Base-by-base conservation (phyloP, 306 rosid genomes). In the Vigna reflexopilosa region DNA sequence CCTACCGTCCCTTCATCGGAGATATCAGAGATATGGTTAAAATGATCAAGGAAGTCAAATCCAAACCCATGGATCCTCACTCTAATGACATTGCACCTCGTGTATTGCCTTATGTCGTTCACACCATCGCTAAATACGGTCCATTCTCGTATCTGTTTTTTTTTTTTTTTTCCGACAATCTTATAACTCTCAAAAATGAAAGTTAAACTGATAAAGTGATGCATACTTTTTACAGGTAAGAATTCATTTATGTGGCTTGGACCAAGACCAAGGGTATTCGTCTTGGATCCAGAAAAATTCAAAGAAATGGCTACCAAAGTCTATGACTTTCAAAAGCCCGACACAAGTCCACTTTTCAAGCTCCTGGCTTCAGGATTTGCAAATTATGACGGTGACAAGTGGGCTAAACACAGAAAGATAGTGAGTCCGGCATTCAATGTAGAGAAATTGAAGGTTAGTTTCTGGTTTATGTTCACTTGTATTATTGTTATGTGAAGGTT, bases 231-330 rank as follows among this genome's bases (percentile, higher is more conserved):
- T 30, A 30, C 79, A 80, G 86, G 86, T 45, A 82, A 77, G 71
- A 72, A 51, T 56, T 82, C 86, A 36, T 82, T 82, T 48, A 82
- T 82, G 86, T 82, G 86, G 86, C 82, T 82, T 45, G 86, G 86
- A 22, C 86, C 86, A 56, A 77, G 34, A 72, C 82, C 86, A 4
- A 77, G 86, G 76, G 0, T 82, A 32, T 82, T 82, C 79, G 38
- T 82, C 36, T 71, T 72, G 86, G 86, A 82, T 45, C 86, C 86
- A 2, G 86, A 77, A 65, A 77, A 77, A 66, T 34, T 82, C 62
- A 82, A 65, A 67, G 86, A 82, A 72, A 82, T 82, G 9, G 45
- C 80, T 5, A 82, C 38, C 13, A 82, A 77, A 32, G 82, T 82
- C 1, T 82, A 82, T 65, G 86, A 77, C 24, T 83, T 77, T 78